Base-by-base conservation (phyloP, 2,329 filamentous ascomycete species). In the Corynespora cassiicola region DNA sequence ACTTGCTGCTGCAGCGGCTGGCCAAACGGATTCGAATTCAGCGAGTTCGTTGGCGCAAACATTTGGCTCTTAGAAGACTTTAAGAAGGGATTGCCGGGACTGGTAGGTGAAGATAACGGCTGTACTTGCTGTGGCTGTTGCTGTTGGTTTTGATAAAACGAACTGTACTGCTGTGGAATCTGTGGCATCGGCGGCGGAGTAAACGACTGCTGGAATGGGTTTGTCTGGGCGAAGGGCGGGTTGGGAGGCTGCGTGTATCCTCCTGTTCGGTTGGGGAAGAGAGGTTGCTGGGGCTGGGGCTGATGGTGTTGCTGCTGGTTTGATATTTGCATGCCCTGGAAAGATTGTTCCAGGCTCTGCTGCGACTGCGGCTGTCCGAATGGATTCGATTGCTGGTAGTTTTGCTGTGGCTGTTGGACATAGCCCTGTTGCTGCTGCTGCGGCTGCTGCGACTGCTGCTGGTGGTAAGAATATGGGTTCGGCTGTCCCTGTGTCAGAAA, bases 261-360 rank as follows among this genome's bases (percentile, higher is more conserved):
- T 36, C 87, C 87, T 1, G 88, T 91, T 36, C 85, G 84, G 57
- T 90, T 83, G 6, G 88, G 86, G 62, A 91, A 90, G 19, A 90
- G 73, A 23, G 81, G 53, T 23, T 61, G 59, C 24, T 54, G 56
- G 19, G 45, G 30, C 12, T 47, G 44, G 29, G 45, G 52, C 14
- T 33, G 19, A 12, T 40, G 42, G 33, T 44, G 81, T 51, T 83
- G 82, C 28, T 63, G 62, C 37, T 54, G 55, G 17, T 59, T 61
- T 19, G 63, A 82, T 2, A 95, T 72, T 23, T 88, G 84, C 68
- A 96, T 77, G 47, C 81, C 83, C 60, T 91, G 85, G 58, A 96
- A 87, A 1, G 87, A 82, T 54, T 87, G 81, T 47, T 84, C 82
- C 12, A 90, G 67, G 63, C 50, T 47, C 20, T 68, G 62, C 14